These are phyloP conservation scores for Penicillium odoratum DNA, from an alignment of 495 filamentous ascomycete species.

Conservation along the genomic window DNA sequence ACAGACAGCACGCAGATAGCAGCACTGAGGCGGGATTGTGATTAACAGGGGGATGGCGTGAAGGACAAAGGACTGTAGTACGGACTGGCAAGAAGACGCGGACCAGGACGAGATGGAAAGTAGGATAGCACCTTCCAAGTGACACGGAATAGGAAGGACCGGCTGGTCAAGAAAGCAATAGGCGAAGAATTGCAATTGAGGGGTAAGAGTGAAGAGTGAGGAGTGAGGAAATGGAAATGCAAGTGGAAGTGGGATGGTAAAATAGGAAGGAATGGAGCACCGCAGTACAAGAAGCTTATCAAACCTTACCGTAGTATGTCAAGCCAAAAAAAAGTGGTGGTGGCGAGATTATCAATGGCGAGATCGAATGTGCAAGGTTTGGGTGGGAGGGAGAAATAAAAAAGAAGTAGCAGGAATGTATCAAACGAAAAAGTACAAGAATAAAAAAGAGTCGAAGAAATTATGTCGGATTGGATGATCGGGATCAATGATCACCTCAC, in stretches of 20 bases:
- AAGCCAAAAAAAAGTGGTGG: background rate
- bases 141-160: conserved; percentile 22
- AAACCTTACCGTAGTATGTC: background rate
- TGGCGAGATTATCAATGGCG: background rate
- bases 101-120: conserved; percentile 15
- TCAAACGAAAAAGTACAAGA: conserved; percentile 9
- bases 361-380: background rate
- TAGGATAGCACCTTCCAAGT: conserved; percentile 27
- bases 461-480: conserved; percentile 16
- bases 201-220: conserved; percentile 18
- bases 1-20: conserved; percentile 12
- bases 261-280: background rate
- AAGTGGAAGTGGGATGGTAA: conserved; percentile 2
- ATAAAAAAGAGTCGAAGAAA: conserved; percentile 4
- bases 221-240: conserved; percentile 1
- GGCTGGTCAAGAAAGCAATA: conserved; percentile 18
- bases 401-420: conserved; percentile 3
- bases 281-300: conserved; percentile 16
- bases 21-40: conserved; percentile 19
- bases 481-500: conserved; percentile 27
- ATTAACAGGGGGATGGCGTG: conserved; percentile 11
- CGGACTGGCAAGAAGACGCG: conserved; percentile 21
- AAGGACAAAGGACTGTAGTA: conserved; percentile 21
- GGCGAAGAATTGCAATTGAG: background rate
- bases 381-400: background rate